Base-by-base conservation (phyloP, 352 stramenopile genomes). In the Pythium graminicola region DNA sequence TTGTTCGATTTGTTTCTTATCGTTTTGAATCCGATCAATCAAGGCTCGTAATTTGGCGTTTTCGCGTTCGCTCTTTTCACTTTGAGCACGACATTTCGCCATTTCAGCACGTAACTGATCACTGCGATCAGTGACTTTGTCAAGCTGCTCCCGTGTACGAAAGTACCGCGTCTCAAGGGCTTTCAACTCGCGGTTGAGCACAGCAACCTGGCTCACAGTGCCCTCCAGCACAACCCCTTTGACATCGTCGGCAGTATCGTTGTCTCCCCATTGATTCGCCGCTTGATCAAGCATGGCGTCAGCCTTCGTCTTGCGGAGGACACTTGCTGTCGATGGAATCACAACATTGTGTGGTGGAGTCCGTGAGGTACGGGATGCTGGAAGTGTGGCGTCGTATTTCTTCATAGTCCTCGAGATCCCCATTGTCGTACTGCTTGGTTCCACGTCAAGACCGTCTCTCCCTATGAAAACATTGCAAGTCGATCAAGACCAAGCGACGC, bases 161-260 rank as follows among this genome's bases (percentile, higher is more conserved):
- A 89, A 89, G 64, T 85, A 93, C 10, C 82, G 69, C 16, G 77
- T 73, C 47, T 93, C 82, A 6, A 93, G 61, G 17, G 64, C 73
- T 28, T 85, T 88, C 19, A 90, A 60, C 46, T 93, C 77, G 6
- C 77, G 71, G 8, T 81, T 89, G 1, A 93, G 62, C 6, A 60
- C 54, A 5, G 76, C 79, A 10, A 90, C 68, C 11, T 75, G 66
- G 43, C 81, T 92, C 46, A 50, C 16, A 10, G 55, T 48, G 23
- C 36, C 48, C 17, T 55, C 32, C 1, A 46, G 33, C n/a, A 56
- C 47, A 17, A 49, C 35, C 7, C 54, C 54, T 7, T 50, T 41
- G 2, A 19, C 13, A 22, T 24, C 19, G 44, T 10, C 44, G n/a
- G 20, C 33, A n/a, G 17, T 17, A 26, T 62, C 41, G 23, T 58